Conservation (phyloP, 2,329 filamentous ascomycete species). For the Paradendryphiella salina region DNA sequence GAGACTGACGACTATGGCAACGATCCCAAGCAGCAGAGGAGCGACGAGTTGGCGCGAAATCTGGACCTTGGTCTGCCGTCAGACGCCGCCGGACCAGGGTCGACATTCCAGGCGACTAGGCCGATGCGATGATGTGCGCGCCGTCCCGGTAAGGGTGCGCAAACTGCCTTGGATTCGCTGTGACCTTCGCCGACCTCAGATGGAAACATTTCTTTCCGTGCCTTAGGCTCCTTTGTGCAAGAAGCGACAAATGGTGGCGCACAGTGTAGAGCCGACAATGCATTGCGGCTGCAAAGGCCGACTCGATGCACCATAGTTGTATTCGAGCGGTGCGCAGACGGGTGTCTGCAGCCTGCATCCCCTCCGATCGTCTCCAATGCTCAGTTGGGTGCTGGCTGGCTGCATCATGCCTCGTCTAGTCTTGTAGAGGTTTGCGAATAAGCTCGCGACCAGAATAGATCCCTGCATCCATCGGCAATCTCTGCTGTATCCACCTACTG, state of each 20-base stretch:
- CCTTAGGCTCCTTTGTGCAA: background rate
- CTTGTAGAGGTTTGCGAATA: constrained; percentile 20
- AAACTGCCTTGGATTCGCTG: constrained; percentile 15
- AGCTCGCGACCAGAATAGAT: constrained; percentile 11
- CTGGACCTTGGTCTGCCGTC: background rate
- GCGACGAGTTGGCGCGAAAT: background rate
- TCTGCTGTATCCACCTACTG: background rate
- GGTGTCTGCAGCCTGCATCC: background rate
- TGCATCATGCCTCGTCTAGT: constrained; percentile 23
- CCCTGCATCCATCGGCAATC: constrained; percentile 13
- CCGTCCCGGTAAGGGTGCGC: constrained; percentile 22
- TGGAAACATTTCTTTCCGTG: constrained; percentile 6
- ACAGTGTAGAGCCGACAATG: background rate
- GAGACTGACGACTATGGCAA: background rate
- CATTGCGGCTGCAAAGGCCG: background rate
- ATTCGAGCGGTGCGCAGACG: background rate
- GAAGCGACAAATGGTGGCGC: constrained; percentile 3
- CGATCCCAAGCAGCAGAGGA: background rate
- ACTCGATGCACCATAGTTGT: background rate
- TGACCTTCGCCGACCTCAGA: constrained; percentile 22
- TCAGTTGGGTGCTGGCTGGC: constrained; percentile 15
- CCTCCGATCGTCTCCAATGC: constrained; percentile 5
- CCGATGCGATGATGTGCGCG: constrained; percentile 16
- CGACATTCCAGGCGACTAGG: background rate
- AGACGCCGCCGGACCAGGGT: too few relatives aligned